These are phyloP conservation scores for Yarrowia sp. DNA, from an alignment of 805 yeast species.

Conservation along the genomic window DNA sequence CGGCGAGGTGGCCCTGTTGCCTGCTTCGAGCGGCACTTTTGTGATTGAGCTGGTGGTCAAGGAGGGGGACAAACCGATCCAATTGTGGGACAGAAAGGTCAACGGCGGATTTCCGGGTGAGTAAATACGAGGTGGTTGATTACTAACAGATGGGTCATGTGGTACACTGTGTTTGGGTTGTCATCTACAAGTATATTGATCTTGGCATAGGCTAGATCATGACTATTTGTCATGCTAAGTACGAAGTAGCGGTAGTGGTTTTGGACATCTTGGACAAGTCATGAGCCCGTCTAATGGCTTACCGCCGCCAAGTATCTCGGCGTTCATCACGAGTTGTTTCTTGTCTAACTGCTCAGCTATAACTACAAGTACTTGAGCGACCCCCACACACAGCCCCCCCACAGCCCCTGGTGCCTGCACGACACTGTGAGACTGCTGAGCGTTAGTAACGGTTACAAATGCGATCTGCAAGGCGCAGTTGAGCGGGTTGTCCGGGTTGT, in stretches of 20 bases:
- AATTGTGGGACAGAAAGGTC: constrained; percentile 66
- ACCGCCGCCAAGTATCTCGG: constrained; percentile 11
- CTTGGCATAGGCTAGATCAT: too few species aligned
- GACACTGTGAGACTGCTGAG: background rate
- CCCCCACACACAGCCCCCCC: constrained; percentile 13
- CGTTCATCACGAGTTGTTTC: background rate
- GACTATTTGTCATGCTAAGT: too few species aligned
- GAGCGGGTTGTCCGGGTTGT: too few species aligned
- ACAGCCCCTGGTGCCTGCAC: constrained; percentile 34
- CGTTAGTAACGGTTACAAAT: constrained; percentile 4
- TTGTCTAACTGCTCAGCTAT: too few species aligned
- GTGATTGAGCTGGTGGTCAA: constrained; percentile 59
- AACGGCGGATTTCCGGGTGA: constrained; percentile 70
- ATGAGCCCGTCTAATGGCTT: background rate
- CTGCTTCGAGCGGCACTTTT: constrained; percentile 62
- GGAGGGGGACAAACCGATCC: constrained; percentile 48
- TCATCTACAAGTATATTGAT: too few species aligned
- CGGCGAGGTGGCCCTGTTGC: constrained; percentile 64
- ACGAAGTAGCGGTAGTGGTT: too few species aligned
- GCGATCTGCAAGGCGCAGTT: background rate
- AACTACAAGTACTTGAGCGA: background rate
- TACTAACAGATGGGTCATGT: too few species aligned
- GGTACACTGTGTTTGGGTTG: too few species aligned
- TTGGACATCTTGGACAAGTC: too few species aligned
- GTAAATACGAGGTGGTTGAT: background rate